Percentiles rank a stretch among this genome's conserved stretches.
Conservation (phyloP, 345 rosid genomes). For the Orychophragmus violaceus region DNA sequence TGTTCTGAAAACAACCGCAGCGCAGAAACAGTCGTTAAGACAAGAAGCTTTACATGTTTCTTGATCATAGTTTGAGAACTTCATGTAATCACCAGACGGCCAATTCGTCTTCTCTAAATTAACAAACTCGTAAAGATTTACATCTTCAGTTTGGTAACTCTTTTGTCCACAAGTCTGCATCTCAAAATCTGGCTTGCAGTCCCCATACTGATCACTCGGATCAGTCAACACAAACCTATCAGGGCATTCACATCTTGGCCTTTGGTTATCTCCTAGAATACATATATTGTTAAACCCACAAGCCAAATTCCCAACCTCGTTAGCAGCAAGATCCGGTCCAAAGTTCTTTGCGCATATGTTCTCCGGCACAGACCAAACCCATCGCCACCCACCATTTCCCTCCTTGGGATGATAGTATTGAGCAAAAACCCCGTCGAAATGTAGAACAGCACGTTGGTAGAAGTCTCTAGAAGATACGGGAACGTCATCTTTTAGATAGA, state of each 20-base stretch:
- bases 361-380: slow-evolving; percentile 37
- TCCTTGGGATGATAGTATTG: slow-evolving; percentile 43
- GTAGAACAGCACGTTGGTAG: slow-evolving; percentile 43
- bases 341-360: slow-evolving; percentile 30
- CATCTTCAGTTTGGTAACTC: slow-evolving; percentile 8
- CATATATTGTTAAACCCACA: slow-evolving; percentile 64
- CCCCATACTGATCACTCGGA: slow-evolving; percentile 30
- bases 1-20: slow-evolving; percentile 33
- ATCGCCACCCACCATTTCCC: slow-evolving; percentile 16
- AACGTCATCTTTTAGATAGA: background rate
- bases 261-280: slow-evolving; percentile 20
- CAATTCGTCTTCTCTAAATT: slow-evolving; percentile 32
- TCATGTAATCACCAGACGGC: slow-evolving; percentile 38
- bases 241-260: slow-evolving; percentile 46
- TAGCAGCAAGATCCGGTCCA: background rate
- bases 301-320: slow-evolving; percentile 29
- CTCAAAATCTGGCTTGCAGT: slow-evolving; percentile 35
- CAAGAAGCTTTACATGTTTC: slow-evolving; percentile 46
- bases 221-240: slow-evolving; percentile 34
- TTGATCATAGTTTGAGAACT: slow-evolving; percentile 18
- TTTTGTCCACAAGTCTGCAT: slow-evolving; percentile 33
- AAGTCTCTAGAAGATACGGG: slow-evolving; percentile 4
- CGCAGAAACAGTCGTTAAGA: slow-evolving; percentile 51
- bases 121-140: slow-evolving; percentile 21
- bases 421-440: slow-evolving; percentile 53